These are phyloP conservation scores for Basidiobolus meristosporus DNA, from an alignment of 371 early-diverging fungal genomes.

Conservation along the genomic window DNA sequence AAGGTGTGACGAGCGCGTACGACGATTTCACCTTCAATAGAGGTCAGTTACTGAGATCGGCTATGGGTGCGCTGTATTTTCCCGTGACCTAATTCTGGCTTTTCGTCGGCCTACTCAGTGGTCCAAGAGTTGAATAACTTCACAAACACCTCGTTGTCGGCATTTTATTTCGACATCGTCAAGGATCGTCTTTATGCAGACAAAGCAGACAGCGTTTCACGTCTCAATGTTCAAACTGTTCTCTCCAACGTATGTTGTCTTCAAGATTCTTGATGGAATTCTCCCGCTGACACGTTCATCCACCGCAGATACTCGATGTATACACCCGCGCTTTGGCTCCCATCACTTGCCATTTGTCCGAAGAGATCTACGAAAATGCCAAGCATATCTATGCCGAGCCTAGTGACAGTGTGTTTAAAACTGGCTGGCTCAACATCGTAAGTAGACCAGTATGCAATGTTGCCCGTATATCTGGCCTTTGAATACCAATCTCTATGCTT, in stretches of 20 bases:
- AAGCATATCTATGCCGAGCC: constrained; percentile 14
- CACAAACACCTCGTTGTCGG: constrained; percentile 42
- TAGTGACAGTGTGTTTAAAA: constrained; percentile 34
- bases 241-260: constrained; percentile 27
- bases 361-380: constrained; percentile 56
- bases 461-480: no score
- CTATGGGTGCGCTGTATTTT: no score
- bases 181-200: constrained; percentile 71
- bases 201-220: constrained; percentile 9
- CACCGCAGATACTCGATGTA: constrained; percentile 23
- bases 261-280: no score
- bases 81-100: no score
- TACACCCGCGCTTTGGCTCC: constrained; percentile 46
- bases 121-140: constrained; percentile 45
- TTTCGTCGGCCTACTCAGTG: no score
- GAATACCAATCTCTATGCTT: no score
- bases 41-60: constrained; percentile 28
- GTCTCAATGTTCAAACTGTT: constrained; percentile 48
- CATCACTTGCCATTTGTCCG: constrained; percentile 50
- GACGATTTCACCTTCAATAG: constrained; percentile 39
- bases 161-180: constrained; percentile 66
- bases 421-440: constrained; percentile 31
- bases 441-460: no score
- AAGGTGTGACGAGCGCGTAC: constrained; percentile 30
- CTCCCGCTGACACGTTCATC: no score